These are phyloP conservation scores for Podospora bellae-mahoneyi DNA, from an alignment of 495 filamentous ascomycete species.

Conservation along the genomic window DNA sequence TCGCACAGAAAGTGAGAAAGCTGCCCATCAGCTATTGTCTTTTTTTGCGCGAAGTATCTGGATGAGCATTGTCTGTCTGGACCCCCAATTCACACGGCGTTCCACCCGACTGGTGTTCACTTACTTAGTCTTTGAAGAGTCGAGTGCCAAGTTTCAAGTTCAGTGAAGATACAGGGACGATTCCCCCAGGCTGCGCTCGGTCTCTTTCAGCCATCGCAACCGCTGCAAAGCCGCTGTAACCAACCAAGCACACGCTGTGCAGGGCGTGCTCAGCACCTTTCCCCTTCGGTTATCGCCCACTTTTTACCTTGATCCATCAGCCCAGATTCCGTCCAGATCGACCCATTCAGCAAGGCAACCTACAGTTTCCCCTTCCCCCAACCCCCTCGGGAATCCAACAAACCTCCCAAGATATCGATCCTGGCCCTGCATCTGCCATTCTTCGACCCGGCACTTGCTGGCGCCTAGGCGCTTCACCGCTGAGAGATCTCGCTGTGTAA, in stretches of 20 bases:
- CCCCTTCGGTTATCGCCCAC: constrained; percentile 23
- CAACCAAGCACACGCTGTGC: constrained; percentile 7
- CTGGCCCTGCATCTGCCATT: constrained; percentile 22
- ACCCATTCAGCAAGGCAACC: constrained; percentile 29
- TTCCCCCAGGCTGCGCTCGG: not conserved
- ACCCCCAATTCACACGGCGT: not conserved
- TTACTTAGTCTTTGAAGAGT: no score
- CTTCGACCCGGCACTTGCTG: constrained; percentile 20
- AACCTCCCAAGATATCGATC: constrained; percentile 22
- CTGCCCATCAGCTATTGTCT: not conserved
- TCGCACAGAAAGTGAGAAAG: not conserved
- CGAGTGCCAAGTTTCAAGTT: not conserved
- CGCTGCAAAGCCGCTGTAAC: constrained; percentile 11
- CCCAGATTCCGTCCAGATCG: constrained; percentile 35
- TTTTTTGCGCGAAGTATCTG: not conserved
- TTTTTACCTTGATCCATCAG: constrained; percentile 29
- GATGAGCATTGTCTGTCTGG: not conserved
- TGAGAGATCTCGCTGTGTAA: constrained; percentile 10
- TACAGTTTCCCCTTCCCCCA: constrained; percentile 20
- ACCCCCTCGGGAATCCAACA: constrained; percentile 22
- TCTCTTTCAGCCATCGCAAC: not conserved
- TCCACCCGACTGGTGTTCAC: not conserved
- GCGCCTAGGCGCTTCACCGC: constrained; percentile 16
- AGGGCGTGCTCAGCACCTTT: constrained; percentile 16
- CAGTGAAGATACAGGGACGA: not conserved